phyloP scores from a whole-genome alignment of 768 basidiomycete species.

The Mycena rosella region DNA sequence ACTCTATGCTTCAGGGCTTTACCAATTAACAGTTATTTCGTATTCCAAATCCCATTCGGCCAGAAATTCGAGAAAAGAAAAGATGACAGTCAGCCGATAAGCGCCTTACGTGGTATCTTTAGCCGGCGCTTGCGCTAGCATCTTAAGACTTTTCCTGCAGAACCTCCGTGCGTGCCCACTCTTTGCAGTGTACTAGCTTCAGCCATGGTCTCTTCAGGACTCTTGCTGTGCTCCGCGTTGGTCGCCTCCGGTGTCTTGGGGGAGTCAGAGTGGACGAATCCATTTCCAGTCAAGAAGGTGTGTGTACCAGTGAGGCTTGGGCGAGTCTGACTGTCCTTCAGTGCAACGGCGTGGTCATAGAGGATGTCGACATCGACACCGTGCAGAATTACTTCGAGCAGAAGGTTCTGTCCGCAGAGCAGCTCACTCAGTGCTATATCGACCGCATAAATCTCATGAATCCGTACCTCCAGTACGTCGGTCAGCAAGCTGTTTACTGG shows the following conservation, averaged over 20 bases:
- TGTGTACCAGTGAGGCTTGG: background rate
- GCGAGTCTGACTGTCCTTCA: background rate
- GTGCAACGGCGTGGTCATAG: constrained; percentile 19
- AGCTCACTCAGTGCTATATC: constrained; percentile 23
- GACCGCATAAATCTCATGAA: constrained; percentile 18
- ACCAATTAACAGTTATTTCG: too few relatives aligned
- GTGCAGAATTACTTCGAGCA: constrained; percentile 3
- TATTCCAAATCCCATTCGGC: too few relatives aligned
- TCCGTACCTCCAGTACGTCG: constrained; percentile 10
- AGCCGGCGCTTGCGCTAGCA: too few relatives aligned
- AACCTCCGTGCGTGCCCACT: too few relatives aligned
- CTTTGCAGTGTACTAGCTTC: too few relatives aligned
- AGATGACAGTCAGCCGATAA: too few relatives aligned
- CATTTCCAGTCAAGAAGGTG: constrained; percentile 22
- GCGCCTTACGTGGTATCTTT: too few relatives aligned
- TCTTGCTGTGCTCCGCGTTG: background rate
- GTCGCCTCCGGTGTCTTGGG: background rate
- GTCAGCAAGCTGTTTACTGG: background rate
- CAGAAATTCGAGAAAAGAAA: too few relatives aligned
- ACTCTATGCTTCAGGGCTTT: too few relatives aligned
- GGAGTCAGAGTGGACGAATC: constrained; percentile 11
- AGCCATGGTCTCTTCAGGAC: too few relatives aligned
- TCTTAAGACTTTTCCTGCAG: too few relatives aligned
- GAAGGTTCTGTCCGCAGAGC: constrained; percentile 3
- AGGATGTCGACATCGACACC: constrained; percentile 18